Conservation (phyloP, 2,329 filamentous ascomycete genomes). For the Raffaelea deltoideospora region DNA sequence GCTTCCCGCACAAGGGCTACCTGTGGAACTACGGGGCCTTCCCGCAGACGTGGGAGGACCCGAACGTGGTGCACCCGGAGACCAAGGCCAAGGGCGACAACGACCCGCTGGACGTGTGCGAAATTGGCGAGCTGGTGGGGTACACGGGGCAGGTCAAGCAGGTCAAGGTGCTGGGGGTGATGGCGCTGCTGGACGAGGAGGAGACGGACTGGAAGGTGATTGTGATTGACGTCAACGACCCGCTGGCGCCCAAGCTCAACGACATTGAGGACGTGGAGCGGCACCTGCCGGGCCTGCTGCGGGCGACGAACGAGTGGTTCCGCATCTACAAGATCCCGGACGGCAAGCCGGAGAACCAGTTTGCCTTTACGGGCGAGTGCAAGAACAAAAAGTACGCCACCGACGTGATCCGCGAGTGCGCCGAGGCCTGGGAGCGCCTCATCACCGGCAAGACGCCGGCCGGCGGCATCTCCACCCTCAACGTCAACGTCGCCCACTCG, state of each 20-base stretch:
- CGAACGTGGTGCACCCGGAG: constrained; percentile 88
- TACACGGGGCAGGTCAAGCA: constrained; percentile 97
- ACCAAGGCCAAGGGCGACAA: constrained; percentile 99
- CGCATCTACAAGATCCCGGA: constrained; percentile 99
- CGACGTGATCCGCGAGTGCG: constrained; percentile 90
- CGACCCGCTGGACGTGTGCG: constrained; percentile 97
- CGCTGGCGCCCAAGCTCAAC: constrained; percentile 89
- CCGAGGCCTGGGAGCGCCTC: constrained; percentile 92
- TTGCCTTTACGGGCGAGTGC: constrained; percentile 99
- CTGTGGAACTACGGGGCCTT: constrained; percentile 99
- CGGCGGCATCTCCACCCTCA: constrained; percentile 68
- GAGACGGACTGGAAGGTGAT: constrained; percentile 99
- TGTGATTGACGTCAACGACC: constrained; percentile 97
- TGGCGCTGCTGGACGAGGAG: constrained; percentile 97
- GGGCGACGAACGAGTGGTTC: constrained; percentile 99
- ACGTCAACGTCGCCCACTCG: constrained; percentile 62
- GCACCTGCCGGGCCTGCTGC: constrained; percentile 89
- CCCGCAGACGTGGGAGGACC: constrained; percentile 99
- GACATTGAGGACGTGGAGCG: constrained; percentile 98
- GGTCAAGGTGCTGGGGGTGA: constrained; percentile 98
- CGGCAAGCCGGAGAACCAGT: constrained; percentile 99
- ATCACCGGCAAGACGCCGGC: constrained; percentile 75
- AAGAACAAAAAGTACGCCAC: constrained; percentile 99
- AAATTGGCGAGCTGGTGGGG: constrained; percentile 96
- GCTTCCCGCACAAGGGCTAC: constrained; percentile 99